Evolutionary conservation across 176 grass and related monocot genomes (phyloP).

Genomic region (Hsuehochloa calcarea): DNA sequence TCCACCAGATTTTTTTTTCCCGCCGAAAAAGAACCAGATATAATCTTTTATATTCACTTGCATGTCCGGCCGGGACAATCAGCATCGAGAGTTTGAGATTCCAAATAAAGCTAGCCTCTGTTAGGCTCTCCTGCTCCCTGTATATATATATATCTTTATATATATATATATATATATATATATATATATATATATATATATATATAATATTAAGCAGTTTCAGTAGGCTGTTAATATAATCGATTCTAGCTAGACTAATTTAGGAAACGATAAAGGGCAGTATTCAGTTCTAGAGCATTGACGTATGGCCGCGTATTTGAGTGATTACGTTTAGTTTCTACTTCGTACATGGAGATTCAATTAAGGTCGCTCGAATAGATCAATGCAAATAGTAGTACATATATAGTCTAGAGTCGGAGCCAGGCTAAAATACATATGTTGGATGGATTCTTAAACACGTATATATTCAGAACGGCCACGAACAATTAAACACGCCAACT

Average conservation of each 20-base stretch:
- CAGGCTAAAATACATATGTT: neutral
- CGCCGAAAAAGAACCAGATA: neutral
- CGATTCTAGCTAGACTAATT: neutral
- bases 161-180: no score
- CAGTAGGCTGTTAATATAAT: neutral
- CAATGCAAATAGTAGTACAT: neutral
- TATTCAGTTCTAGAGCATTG: neutral
- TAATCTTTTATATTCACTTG: neutral
- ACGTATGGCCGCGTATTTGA: conserved; percentile 19
- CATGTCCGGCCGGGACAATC: neutral
- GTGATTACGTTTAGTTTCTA: neutral
- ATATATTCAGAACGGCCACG: no score
- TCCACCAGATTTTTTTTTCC: neutral
- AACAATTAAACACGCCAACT: no score
- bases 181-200: no score
- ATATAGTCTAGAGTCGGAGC: neutral
- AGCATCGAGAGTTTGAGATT: neutral
- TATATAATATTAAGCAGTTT: no score
- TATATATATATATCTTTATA: no score
- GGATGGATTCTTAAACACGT: neutral
- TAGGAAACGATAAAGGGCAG: neutral
- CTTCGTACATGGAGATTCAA: neutral
- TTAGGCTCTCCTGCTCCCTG: neutral
- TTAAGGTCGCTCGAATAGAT: neutral
- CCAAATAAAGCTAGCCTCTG: neutral